A percentile compares a stretch with the other conserved stretches of the same genome.
phyloP scores from a whole-genome alignment of 768 basidiomycete genomes.

The Rhizopogon vinicolor region DNA sequence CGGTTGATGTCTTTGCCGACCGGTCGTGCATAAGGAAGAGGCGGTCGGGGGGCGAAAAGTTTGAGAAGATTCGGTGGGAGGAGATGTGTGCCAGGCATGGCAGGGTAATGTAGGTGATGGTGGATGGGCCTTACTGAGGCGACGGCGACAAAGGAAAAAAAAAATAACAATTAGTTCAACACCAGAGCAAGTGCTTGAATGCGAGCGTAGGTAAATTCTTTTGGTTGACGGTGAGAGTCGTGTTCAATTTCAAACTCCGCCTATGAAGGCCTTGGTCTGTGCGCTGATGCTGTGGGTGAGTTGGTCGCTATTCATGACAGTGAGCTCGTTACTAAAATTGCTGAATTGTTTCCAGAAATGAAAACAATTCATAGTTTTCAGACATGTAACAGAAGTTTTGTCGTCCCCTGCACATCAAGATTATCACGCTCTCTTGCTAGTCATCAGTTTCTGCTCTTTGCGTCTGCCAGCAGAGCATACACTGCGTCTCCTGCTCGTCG shows the following conservation, averaged over 20 bases:
- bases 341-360: conserved; percentile 11
- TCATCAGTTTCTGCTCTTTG: not conserved
- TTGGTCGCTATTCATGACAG: conserved; percentile 4
- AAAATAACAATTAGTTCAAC: not conserved
- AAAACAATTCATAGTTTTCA: conserved; percentile 2
- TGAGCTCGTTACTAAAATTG: not conserved
- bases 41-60: conserved; percentile 92
- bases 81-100: conserved; percentile 73
- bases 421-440: conserved; percentile 7
- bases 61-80: conserved; percentile 95
- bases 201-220: not conserved
- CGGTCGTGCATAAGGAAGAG: conserved; percentile 81
- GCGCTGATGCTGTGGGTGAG: conserved; percentile 3
- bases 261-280: conserved; percentile 7
- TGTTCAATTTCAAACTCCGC: conserved; percentile 26
- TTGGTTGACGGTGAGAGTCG: conserved; percentile 9
- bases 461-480: conserved; percentile 2
- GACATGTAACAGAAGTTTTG: conserved; percentile 10
- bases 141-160: not conserved
- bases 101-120: not conserved
- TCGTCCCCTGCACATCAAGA: conserved; percentile 8
- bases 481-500: conserved; percentile 25
- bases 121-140: not conserved
- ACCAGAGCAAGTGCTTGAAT: not conserved
- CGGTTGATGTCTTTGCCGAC: conserved; percentile 80